Conservation (phyloP, 768 basidiomycete genomes). For the Lactarius vividus region DNA sequence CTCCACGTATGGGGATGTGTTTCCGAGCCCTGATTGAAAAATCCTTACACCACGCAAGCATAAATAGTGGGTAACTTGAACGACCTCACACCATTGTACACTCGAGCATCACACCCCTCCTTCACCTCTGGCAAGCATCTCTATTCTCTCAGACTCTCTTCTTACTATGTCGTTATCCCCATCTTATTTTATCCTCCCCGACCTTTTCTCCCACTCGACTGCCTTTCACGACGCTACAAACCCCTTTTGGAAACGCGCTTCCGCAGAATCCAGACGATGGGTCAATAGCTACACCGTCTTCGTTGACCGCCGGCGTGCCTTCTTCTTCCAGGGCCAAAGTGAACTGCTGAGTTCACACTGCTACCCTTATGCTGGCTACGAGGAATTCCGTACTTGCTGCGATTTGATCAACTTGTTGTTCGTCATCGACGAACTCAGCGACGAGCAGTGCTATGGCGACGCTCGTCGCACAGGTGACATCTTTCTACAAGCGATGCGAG, state of each 20-base stretch:
- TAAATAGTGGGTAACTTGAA: conserved; percentile 12
- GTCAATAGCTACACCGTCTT: conserved; percentile 59
- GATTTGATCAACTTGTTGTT: conserved; percentile 67
- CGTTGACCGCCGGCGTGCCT: conserved; percentile 58
- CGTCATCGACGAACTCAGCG: conserved; percentile 66
- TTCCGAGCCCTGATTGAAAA: conserved; percentile 1
- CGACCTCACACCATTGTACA: background rate
- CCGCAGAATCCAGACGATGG: conserved; percentile 59
- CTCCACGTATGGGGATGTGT: conserved; percentile 12
- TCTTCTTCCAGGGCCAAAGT: conserved; percentile 58
- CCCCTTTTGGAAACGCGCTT: conserved; percentile 54
- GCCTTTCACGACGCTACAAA: conserved; percentile 49
- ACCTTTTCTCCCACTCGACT: conserved; percentile 46
- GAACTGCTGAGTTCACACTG: conserved; percentile 60
- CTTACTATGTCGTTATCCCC: conserved; percentile 17
- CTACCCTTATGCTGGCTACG: conserved; percentile 57
- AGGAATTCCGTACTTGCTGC: conserved; percentile 57
- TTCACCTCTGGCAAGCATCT: background rate
- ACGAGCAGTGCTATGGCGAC: conserved; percentile 57
- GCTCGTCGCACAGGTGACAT: conserved; percentile 52
- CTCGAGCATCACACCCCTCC: background rate
- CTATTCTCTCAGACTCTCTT: background rate
- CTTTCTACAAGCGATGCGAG: conserved; percentile 51
- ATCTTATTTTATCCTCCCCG: conserved; percentile 48
- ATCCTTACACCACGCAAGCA: conserved; percentile 2